Evolutionary conservation across 345 rosid genomes (phyloP).

Genomic region (Noccaea bulbosa): DNA sequence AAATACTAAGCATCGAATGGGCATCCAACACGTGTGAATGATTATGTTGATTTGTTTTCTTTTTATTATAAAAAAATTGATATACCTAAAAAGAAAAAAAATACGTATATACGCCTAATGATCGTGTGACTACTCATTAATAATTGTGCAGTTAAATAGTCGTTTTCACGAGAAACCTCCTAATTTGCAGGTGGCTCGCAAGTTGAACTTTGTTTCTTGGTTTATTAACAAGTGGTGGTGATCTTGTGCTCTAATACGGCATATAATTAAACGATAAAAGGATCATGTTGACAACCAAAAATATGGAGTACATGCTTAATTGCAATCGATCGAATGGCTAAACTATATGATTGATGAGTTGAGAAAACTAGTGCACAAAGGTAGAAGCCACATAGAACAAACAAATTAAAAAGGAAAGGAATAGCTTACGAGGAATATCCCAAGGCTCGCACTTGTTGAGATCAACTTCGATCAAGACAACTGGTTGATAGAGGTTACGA

Average conservation of each 20-base stretch:
- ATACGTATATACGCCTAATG: not conserved
- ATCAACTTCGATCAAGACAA: constrained; percentile 78
- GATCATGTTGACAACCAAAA: constrained; percentile 10
- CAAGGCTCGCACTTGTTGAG: constrained; percentile 95
- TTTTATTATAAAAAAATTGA: not conserved
- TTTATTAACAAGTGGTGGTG: constrained; percentile 28
- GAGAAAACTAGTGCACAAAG: not conserved
- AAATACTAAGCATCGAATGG: constrained; percentile 24
- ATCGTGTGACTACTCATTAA: constrained; percentile 17
- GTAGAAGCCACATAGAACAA: constrained; percentile 5
- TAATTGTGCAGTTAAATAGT: constrained; percentile 30
- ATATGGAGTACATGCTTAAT: not conserved
- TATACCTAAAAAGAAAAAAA: not conserved
- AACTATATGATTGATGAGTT: constrained; percentile 12
- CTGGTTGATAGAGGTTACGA: constrained; percentile 53
- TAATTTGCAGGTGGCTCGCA: constrained; percentile 27
- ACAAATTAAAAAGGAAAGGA: not conserved
- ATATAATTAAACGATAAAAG: constrained; percentile 12
- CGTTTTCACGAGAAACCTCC: constrained; percentile 22
- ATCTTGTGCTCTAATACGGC: not conserved
- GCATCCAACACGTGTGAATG: constrained; percentile 26
- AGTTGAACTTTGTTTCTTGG: not conserved
- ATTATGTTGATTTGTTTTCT: not conserved
- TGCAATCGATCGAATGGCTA: constrained; percentile 10
- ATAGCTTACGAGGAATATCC: constrained; percentile 78